Percentiles rank a stretch among this genome's conserved stretches.
phyloP scores from a whole-genome alignment of 306 rosid genomes.

The Medicago lupulina region DNA sequence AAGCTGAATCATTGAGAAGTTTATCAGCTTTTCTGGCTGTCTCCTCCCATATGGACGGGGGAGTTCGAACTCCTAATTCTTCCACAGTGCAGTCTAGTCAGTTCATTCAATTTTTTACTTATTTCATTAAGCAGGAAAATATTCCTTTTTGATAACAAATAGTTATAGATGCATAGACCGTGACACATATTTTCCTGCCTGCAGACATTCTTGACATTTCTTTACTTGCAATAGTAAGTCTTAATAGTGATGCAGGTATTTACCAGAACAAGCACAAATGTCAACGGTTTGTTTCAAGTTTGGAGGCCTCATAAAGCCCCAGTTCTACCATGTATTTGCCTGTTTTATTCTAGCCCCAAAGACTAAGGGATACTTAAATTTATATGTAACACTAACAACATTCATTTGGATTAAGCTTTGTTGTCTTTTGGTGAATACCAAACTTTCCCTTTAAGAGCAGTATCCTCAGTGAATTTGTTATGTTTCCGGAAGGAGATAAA shows the following conservation, averaged over 20 bases:
- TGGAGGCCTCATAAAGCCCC: neutral
- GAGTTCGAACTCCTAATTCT: neutral
- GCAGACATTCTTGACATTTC: constrained; percentile 11
- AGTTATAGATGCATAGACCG: neutral
- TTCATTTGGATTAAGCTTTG: neutral
- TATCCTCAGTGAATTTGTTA: neutral
- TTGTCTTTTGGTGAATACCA: neutral
- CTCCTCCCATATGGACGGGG: neutral
- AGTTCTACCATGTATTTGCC: neutral
- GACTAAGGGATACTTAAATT: neutral
- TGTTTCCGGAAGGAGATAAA: neutral
- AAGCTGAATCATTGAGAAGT: neutral
- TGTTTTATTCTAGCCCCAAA: neutral
- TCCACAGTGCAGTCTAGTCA: neutral
- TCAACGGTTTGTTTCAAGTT: neutral
- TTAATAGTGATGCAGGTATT: constrained; percentile 7
- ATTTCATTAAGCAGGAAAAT: neutral
- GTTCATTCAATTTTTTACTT: neutral
- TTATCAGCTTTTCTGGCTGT: neutral
- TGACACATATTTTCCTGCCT: neutral
- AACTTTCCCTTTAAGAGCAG: neutral
- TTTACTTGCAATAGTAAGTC: constrained; percentile 1
- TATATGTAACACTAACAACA: neutral
- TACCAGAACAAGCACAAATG: constrained; percentile 5
- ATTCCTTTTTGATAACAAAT: neutral